A percentile compares a stretch with the other conserved stretches of the same genome.
These are phyloP conservation scores for Sonneratia alba DNA, from an alignment of 345 rosid species.

Conservation along the genomic window DNA sequence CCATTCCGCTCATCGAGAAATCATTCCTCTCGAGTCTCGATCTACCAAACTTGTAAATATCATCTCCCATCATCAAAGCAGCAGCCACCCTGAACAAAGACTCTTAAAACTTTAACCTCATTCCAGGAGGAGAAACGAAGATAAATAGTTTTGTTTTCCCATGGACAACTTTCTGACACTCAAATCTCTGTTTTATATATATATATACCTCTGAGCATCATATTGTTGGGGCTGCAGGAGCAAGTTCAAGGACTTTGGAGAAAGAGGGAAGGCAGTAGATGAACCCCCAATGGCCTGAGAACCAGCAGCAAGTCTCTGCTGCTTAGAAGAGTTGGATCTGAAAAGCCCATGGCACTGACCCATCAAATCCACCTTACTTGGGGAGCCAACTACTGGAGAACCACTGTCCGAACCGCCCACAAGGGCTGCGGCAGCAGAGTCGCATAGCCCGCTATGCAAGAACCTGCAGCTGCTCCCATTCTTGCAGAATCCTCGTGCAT, in stretches of 20 bases:
- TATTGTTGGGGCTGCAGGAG: conserved; percentile 53
- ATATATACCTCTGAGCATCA: conserved; percentile 56
- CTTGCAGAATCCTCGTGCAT: conserved; percentile 86
- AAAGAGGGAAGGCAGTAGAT: conserved; percentile 33
- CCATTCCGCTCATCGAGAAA: conserved; percentile 34
- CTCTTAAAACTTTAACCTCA: neutral
- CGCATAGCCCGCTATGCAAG: conserved; percentile 42
- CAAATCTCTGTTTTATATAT: too few species aligned
- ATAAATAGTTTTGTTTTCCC: neutral
- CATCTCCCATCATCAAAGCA: conserved; percentile 65
- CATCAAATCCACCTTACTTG: conserved; percentile 56
- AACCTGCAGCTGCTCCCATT: conserved; percentile 82
- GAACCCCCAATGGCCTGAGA: conserved; percentile 40
- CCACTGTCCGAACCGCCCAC: conserved; percentile 17
- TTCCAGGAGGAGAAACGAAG: neutral
- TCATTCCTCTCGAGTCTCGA: conserved; percentile 73
- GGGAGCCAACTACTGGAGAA: conserved; percentile 32
- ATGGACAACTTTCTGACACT: neutral
- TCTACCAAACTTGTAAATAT: conserved; percentile 54
- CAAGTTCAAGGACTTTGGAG: conserved; percentile 54
- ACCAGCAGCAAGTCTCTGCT: conserved; percentile 46
- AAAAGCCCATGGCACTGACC: conserved; percentile 60
- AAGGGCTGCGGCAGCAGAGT: conserved; percentile 20
- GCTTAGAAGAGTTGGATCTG: conserved; percentile 78
- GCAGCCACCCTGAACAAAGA: conserved; percentile 18